Evolutionary conservation across 2,329 filamentous ascomycete genomes (phyloP).

Genomic region (Colletotrichum sp.): DNA sequence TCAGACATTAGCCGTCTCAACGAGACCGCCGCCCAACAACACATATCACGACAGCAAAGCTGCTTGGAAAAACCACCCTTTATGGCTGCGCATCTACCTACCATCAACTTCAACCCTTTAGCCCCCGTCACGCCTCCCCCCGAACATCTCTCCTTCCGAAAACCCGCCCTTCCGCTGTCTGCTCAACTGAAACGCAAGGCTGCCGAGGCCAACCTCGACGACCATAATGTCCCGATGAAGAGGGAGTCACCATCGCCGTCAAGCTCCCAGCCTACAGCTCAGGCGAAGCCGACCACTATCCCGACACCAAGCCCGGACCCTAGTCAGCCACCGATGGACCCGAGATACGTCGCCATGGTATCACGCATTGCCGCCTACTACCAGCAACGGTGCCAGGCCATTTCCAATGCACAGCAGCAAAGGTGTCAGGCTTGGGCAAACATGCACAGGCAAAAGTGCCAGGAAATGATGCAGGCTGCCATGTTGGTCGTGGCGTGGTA

Average conservation of each 20-base stretch:
- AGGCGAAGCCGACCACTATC: not conserved
- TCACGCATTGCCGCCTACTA: conserved; percentile 54
- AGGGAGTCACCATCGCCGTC: not conserved
- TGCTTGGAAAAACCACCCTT: not conserved
- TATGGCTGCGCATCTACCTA: conserved; percentile 19
- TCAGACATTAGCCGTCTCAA: not conserved
- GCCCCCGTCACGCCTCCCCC: conserved; percentile 45
- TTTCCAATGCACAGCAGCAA: conserved; percentile 52
- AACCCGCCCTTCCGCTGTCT: conserved; percentile 12
- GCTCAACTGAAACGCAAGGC: conserved; percentile 24
- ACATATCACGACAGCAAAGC: not conserved
- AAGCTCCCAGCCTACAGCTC: not conserved
- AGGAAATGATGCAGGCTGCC: conserved; percentile 54
- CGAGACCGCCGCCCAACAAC: not conserved
- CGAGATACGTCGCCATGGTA: conserved; percentile 49
- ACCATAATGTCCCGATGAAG: conserved; percentile 13
- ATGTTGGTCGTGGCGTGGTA: conserved; percentile 57
- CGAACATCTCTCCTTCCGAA: conserved; percentile 38
- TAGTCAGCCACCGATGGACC: conserved; percentile 33
- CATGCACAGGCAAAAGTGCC: conserved; percentile 50
- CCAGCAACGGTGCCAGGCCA: conserved; percentile 52
- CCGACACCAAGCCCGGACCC: not conserved
- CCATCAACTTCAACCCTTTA: conserved; percentile 34
- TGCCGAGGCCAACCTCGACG: conserved; percentile 7
- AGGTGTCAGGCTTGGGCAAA: conserved; percentile 53